Base-by-base conservation (phyloP, 768 basidiomycete genomes). In the Tricholoma sp. region DNA sequence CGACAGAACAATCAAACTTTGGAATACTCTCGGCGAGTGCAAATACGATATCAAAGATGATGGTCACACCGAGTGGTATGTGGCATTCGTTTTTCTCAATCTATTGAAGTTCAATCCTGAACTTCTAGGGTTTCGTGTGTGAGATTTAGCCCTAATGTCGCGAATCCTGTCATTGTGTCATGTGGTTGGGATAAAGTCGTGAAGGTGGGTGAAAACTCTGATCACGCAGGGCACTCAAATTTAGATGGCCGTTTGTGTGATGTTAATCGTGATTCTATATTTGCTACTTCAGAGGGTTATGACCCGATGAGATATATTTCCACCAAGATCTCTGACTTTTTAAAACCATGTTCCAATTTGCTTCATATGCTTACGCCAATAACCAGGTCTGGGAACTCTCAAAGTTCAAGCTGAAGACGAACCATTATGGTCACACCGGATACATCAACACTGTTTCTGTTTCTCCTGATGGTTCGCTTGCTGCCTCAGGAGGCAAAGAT, bases 171-270 rank as follows among this genome's bases (percentile, higher is more conserved):
- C 69, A 98, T 98, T 69, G 97, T 99, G 58, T 98, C 97, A 59
- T 90, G 88, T 68, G 97, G 97, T 67, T 99, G 97, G 97, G 97
- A 99, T 82, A 98, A 98, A 82, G 94, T 98, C 61, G 97, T 99
- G 73, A 99, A 99, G 87, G 97, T 96, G 64, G 76, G 86, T 69
- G 12, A 53, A 39, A 14, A 14, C 18, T 49, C 46, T 46, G 55
- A 63, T 55, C 21, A 14, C 46, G 54, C 46, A 29, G 37, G 49
- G 29, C n/a, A 32, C 12, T 55, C 9, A 24, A 50, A 35, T 35
- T 22, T 39, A 55, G 55, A 50, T 49, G 52, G 43, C 35, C 32
- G 32, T 56, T 57, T 56, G 58, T 53, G 56, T 75, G 74, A 77
- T 74, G 76, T 69, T 72, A 55, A 63, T 50, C 45, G 56, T 57